Evolutionary conservation across 352 stramenopile genomes (phyloP).

Genomic region (Blastocystis sp.): DNA sequence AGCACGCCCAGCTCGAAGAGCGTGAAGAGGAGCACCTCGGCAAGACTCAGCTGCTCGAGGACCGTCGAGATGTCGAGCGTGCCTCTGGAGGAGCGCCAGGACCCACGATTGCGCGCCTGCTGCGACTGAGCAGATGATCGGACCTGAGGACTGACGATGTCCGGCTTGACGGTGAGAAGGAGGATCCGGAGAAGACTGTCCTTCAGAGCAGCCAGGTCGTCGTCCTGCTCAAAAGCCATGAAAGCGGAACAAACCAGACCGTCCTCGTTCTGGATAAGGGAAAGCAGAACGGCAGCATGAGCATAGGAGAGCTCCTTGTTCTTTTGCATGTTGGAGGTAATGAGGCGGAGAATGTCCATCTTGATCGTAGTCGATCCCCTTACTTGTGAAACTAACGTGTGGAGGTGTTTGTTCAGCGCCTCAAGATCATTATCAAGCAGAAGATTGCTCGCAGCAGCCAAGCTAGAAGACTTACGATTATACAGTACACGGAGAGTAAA

Average conservation of each 20-base stretch:
- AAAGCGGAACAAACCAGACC: slow-evolving; percentile 1
- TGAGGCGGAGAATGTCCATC: slow-evolving; percentile 27
- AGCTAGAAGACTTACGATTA: neutral
- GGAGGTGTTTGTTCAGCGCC: neutral
- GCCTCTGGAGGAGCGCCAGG: neutral
- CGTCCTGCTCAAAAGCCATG: neutral
- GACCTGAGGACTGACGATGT: neutral
- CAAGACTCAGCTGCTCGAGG: neutral
- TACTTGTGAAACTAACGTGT: slow-evolving; percentile 8
- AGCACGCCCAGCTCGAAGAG: slow-evolving; percentile 18
- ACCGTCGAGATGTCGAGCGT: neutral
- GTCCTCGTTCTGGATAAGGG: slow-evolving; percentile 22
- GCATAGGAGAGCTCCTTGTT: slow-evolving; percentile 5
- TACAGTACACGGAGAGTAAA: slow-evolving; percentile 28
- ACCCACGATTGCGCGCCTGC: neutral
- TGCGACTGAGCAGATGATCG: neutral
- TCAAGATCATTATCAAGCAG: slow-evolving; percentile 7
- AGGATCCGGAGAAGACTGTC: neutral
- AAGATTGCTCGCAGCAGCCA: neutral
- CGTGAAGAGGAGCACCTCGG: neutral
- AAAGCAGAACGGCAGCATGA: neutral
- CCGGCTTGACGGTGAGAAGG: neutral
- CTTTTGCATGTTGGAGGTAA: slow-evolving; percentile 10
- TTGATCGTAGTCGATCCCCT: slow-evolving; percentile 2
- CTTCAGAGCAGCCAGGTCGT: slow-evolving; percentile 22